Conservation (phyloP, 2,329 filamentous ascomycete genomes). For the Epichloe amarillans region DNA sequence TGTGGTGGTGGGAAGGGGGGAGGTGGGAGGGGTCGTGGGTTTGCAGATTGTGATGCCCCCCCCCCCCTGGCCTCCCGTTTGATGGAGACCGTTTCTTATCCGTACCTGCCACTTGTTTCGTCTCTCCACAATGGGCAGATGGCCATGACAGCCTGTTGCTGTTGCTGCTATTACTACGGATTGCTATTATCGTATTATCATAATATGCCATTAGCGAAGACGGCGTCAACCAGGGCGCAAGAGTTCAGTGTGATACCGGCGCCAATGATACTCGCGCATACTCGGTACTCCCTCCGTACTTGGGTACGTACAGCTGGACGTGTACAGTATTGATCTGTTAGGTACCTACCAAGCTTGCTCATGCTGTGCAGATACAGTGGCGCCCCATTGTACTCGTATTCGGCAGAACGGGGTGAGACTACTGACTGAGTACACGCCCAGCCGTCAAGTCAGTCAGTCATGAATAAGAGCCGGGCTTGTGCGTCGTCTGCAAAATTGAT, state of each 20-base stretch:
- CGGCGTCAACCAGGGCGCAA: too few species aligned
- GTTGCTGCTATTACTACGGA: neutral
- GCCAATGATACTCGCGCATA: too few species aligned
- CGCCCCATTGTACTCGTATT: slow-evolving; percentile 2
- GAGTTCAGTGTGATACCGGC: too few species aligned
- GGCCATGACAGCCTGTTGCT: neutral
- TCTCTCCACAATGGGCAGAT: neutral
- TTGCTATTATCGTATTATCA: too few species aligned
- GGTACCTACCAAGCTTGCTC: too few species aligned
- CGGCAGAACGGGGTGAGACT: neutral
- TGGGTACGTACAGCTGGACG: neutral
- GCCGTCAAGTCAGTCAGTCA: neutral
- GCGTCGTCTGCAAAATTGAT: neutral
- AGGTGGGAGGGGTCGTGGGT: neutral
- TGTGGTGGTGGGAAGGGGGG: neutral
- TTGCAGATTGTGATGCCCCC: neutral
- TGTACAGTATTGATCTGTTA: neutral
- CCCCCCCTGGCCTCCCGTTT: neutral
- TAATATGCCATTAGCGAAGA: too few species aligned
- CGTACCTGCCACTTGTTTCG: slow-evolving; percentile 1
- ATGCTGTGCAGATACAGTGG: neutral
- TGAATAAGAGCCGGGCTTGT: neutral
- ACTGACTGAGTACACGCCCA: neutral
- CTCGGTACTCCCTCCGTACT: too few species aligned
- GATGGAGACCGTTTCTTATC: neutral